Evolutionary conservation across 305 asterid genomes (phyloP), one percentile per base, ranked within the genome.

Genomic region (Nicotiana rustica): DNA sequence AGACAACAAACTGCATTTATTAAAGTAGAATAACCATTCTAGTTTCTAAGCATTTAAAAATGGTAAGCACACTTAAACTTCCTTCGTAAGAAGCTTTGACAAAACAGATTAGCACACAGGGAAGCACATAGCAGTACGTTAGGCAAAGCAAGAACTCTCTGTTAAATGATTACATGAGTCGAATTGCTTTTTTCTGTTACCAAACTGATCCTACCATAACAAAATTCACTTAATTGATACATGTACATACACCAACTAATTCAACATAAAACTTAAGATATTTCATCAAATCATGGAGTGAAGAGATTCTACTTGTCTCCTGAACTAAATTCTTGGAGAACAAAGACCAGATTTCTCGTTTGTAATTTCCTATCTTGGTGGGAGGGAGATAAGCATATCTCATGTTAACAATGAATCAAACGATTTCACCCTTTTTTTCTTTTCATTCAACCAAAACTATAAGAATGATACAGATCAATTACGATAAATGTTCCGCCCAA

Each of bases 21-120:
- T 33, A 15, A 69, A 69, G 35, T 10, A 41, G 59, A 69, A 69
- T 3, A 38, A 69, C 8, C 21, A 7, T 56, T 69, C 57, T 35
- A 47, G 38, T 21, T 47, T 71, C 77, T 44, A 71, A 71, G 78
- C 61, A 19, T 71, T 71, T 71, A 60, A 69, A 41, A 69, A 69
- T 69, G 57, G 77, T 38, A 69, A 6, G 57, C 77, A 9, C 21
- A 69, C 77, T 38, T 8, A 69, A 38, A 44, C 56, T 41, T 70
- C 61, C 61, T 47, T 70, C 21, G 19, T 57, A 70, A 70, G 18
- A 70, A 19, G 38, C 78, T 38, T 69, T 44, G 18, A 71, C 19
- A 3, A 71, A 44, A 71, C 61, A 71, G 12, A 71, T 21, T 44
- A 44, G 61, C 60, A 71, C 49, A 41, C 49, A 41, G 49, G 49